A percentile compares a stretch with the other conserved stretches of the same genome.
phyloP scores from a whole-genome alignment of 331 rosid species.

The Quercus lobata region DNA sequence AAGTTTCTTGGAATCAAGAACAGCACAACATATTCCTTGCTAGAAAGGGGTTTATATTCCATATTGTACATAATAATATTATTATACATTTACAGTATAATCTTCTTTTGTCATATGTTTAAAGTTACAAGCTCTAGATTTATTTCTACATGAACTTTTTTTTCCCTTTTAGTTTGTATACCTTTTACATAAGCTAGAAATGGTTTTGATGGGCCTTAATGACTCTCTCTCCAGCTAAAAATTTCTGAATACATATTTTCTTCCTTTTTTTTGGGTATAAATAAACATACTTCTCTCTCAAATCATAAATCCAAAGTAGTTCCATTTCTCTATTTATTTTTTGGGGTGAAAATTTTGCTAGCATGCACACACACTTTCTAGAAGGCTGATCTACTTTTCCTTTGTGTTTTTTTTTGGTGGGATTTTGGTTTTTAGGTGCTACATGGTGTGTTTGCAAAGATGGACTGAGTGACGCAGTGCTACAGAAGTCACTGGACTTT shows the following conservation, averaged over 20 bases:
- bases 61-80: neutral
- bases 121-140: neutral
- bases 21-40: neutral
- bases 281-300: neutral
- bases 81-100: no score
- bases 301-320: neutral
- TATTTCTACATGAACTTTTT: neutral
- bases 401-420: neutral
- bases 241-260: neutral
- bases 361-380: no score
- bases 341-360: neutral
- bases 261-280: neutral
- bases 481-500: slow-evolving; percentile 72
- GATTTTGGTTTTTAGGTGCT: slow-evolving; percentile 31
- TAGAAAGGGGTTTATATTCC: neutral
- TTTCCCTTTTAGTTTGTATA: neutral
- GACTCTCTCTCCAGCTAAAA: neutral
- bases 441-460: slow-evolving; percentile 80
- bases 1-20: no score
- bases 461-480: slow-evolving; percentile 37
- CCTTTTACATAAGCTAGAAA: neutral
- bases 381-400: neutral
- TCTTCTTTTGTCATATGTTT: neutral
- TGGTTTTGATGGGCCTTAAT: neutral
- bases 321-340: neutral